A percentile compares a stretch with the other conserved stretches of the same genome.
Evolutionary conservation across 1,284 basidiomycete genomes (phyloP).

Genomic region (Ceratobasidium sp.): DNA sequence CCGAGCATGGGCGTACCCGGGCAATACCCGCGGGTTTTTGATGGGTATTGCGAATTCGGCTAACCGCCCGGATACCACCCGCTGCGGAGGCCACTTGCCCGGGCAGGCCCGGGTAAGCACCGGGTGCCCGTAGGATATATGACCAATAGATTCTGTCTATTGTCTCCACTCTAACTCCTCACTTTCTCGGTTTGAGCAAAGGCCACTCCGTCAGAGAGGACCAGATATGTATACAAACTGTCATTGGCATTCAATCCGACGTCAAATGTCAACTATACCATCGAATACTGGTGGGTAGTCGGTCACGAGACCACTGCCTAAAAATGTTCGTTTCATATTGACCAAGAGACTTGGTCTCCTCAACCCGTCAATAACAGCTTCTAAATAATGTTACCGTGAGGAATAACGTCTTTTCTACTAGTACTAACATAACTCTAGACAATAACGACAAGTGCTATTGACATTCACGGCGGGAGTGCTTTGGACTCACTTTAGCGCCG

Average conservation of each 20-base stretch:
- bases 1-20: slow-evolving; percentile 27
- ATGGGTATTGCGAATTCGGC: slow-evolving; percentile 20
- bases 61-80: neutral
- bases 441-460: neutral
- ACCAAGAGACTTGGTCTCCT: too few relatives aligned
- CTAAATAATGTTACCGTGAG: neutral
- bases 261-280: too few relatives aligned
- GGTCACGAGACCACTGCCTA: too few relatives aligned
- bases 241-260: too few relatives aligned
- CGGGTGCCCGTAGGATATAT: slow-evolving; percentile 23
- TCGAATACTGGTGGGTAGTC: too few relatives aligned
- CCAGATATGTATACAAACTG: too few relatives aligned
- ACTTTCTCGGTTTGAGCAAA: too few relatives aligned
- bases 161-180: neutral
- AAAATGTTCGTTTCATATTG: too few relatives aligned
- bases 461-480: neutral
- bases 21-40: slow-evolving; percentile 23
- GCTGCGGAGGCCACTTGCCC: neutral
- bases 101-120: neutral
- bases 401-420: neutral
- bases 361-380: too few relatives aligned
- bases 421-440: neutral
- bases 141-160: neutral
- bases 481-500: neutral
- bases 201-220: too few relatives aligned